A percentile compares a stretch with the other conserved stretches of the same genome.
These are phyloP conservation scores for Fusarium musae DNA, from an alignment of 2,329 filamentous ascomycete species.

Conservation along the genomic window DNA sequence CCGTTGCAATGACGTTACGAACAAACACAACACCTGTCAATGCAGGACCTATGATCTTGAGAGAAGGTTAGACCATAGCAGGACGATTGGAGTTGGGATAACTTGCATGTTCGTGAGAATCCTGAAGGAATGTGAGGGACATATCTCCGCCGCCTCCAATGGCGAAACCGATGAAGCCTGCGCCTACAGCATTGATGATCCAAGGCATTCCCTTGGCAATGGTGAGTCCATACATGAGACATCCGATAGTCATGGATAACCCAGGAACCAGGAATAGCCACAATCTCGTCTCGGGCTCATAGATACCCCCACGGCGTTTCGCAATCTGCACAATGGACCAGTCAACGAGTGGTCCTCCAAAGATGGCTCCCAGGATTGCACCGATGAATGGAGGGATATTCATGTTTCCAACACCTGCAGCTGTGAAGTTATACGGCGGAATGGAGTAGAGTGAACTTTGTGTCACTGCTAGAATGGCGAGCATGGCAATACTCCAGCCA, in stretches of 20 bases:
- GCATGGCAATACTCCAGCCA: constrained; percentile 32
- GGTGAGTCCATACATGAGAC: constrained; percentile 35
- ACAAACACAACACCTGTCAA: constrained; percentile 31
- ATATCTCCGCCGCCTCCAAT: constrained; percentile 34
- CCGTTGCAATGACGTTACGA: constrained; percentile 28
- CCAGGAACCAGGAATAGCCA: constrained; percentile 33
- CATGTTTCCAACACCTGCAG: constrained; percentile 33
- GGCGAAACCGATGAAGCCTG: constrained; percentile 32
- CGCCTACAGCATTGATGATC: constrained; percentile 32
- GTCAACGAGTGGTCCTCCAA: constrained; percentile 24
- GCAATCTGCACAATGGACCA: constrained; percentile 29
- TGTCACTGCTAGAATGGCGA: constrained; percentile 28
- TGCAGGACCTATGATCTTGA: constrained; percentile 24
- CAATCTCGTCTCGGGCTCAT: constrained; percentile 33
- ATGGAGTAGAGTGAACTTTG: constrained; percentile 9
- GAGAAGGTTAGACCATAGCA: fast-evolving
- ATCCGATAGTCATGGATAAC: constrained; percentile 22
- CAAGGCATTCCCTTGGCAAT: constrained; percentile 36
- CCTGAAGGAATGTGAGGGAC: constrained; percentile 31
- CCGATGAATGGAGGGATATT: constrained; percentile 35
- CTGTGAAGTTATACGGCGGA: constrained; percentile 28
- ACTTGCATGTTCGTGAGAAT: constrained; percentile 32
- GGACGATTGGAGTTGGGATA: fast-evolving
- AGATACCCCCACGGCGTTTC: constrained; percentile 22
- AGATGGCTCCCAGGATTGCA: constrained; percentile 7